Conservation (phyloP, 2,329 filamentous ascomycete genomes). For the Diaporthe sp. region DNA sequence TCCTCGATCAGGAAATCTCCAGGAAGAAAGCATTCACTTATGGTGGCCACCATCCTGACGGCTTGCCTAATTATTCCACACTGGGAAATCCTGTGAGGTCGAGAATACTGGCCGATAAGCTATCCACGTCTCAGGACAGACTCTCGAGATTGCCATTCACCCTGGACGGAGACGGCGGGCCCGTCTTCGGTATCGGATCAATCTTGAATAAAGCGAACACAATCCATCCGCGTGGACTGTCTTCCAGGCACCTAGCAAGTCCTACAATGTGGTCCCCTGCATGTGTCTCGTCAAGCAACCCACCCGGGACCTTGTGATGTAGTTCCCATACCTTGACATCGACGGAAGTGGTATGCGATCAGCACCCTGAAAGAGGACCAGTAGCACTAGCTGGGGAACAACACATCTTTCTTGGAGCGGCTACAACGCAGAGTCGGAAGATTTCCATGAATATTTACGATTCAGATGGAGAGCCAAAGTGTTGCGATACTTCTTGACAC, state of each 20-base stretch:
- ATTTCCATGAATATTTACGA: neutral
- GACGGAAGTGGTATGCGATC: neutral
- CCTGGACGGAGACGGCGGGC: neutral
- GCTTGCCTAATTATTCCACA: neutral
- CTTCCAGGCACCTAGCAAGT: neutral
- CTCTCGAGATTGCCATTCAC: neutral
- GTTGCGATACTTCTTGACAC: neutral
- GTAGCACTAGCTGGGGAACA: neutral
- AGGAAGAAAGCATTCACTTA: neutral
- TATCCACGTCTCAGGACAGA: slow-evolving; percentile 4
- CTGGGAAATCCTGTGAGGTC: neutral
- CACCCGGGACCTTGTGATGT: neutral
- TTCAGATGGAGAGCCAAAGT: neutral
- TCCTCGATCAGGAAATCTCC: neutral
- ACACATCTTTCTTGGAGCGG: neutral
- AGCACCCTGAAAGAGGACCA: neutral
- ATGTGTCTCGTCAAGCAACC: neutral
- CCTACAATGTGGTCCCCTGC: neutral
- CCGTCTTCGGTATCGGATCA: slow-evolving; percentile 2
- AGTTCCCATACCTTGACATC: neutral
- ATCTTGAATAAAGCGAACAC: neutral
- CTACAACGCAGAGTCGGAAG: neutral
- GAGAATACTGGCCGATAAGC: neutral
- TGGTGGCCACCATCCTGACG: neutral
- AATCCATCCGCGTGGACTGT: neutral